Evolutionary conservation across 208 protist genomes (phyloP), one percentile per base, ranked within the genome.

Genomic region (Leishmania arabica): DNA sequence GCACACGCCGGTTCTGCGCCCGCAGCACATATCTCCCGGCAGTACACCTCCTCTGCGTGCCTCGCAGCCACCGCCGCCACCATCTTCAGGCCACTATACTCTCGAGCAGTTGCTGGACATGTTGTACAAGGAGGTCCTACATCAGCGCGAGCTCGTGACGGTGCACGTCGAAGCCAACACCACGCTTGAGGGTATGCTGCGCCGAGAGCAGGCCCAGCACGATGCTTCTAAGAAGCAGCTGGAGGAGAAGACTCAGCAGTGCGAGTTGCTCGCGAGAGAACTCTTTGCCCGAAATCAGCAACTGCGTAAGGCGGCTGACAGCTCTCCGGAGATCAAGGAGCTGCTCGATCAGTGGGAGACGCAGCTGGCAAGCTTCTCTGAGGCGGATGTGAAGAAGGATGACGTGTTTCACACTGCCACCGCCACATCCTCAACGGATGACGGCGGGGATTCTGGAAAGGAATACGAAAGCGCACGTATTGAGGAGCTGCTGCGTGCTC

Each of bases 91-190:
- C 17, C 58, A 84, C 60, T 78, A 71, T 68, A 87, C 82, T 60
- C 87, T 95, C 69, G 90, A 97, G 77, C 85, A 92, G 68, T 83
- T 95, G 58, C 79, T 97, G 54, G 88, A 95, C 68, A 85, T 95
- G 86, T 79, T 95, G 15, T 89, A 92, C 77, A 81, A 81, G 11
- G 90, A 95, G 71, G 91, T 95, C 19, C 45, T 85, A 24, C 89
- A 87, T 34, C 84, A 90, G 71, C 88, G 90, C 11, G 91, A 95
- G 71, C 80, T 92, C n/a, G 81, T 92, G 45, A 70, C 77, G 47
- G 89, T 92, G 11, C 91, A 96, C 70, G 79, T 86, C 21, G 91
- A 96, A 74, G 91, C 90, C 1, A 96, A 95, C 84, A 91, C 88
- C 8, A 92, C 89, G 3, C 87, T 96, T 56, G 90, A 95, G 75